Conservation (phyloP, 345 rosid species). For the Aquilaria malaccensis region DNA sequence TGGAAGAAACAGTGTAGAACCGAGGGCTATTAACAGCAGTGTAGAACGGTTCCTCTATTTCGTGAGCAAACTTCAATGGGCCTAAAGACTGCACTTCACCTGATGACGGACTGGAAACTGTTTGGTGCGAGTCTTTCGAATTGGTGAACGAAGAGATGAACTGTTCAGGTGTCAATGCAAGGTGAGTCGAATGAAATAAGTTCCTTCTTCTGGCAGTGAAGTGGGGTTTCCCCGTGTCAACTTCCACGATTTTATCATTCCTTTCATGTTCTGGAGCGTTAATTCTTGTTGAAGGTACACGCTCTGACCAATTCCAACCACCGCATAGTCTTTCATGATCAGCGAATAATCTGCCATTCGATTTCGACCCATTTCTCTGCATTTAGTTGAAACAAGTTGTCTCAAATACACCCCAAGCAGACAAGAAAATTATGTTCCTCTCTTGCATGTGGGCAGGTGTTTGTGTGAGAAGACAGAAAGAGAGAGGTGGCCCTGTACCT, state of each 20-base stretch:
- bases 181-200: slow-evolving; percentile 37
- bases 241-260: slow-evolving; percentile 63
- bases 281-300: slow-evolving; percentile 20
- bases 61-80: slow-evolving; percentile 35
- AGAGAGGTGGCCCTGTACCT: slow-evolving; percentile 31
- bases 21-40: slow-evolving; percentile 80
- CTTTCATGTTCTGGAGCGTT: slow-evolving; percentile 30
- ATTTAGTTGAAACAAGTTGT: not conserved
- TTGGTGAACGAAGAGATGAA: slow-evolving; percentile 30
- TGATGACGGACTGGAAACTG: slow-evolving; percentile 45
- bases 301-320: slow-evolving; percentile 27
- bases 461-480: not conserved
- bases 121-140: slow-evolving; percentile 46
- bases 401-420: not conserved
- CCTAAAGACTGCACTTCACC: slow-evolving; percentile 45
- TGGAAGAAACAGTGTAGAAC: slow-evolving; percentile 52
- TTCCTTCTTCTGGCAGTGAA: slow-evolving; percentile 40
- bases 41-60: slow-evolving; percentile 40
- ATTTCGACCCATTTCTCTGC: slow-evolving; percentile 66
- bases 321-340: slow-evolving; percentile 24
- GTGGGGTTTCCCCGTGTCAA: slow-evolving; percentile 49
- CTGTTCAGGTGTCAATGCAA: slow-evolving; percentile 27
- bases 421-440: too few species aligned
- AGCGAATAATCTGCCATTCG: slow-evolving; percentile 26
- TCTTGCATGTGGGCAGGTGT: too few species aligned